Evolutionary conservation across 2,329 filamentous ascomycete genomes (phyloP), one percentile per base, ranked within the genome.

Genomic region (Pestalotiopsis sp.): DNA sequence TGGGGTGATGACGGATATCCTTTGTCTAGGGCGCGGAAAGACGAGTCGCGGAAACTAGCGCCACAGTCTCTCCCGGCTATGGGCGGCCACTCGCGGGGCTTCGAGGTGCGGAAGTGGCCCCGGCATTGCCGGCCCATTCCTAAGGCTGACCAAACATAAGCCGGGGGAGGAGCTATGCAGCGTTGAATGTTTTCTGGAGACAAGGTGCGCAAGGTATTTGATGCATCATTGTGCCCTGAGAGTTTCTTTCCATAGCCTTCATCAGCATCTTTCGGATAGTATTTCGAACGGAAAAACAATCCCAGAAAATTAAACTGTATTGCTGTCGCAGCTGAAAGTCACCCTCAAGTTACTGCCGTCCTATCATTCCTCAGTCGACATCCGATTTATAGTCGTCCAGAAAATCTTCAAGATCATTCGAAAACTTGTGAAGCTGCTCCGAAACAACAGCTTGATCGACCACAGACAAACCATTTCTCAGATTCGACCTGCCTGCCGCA

Each of bases 51-150:
- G 61, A 45, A 64, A 64, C 38, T 49, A 64, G 36, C 56, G 64
- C 64, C 64, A 59, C 64, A 27, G 23, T 38, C n/a, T 12, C 39
- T n/a, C 39, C 13, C 64, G 64, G 64, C 64, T 66, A 66, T 60
- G 64, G 49, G 64, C 64, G 64, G 64, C 64, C 64, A 66, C n/a
- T 66, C 52, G 52, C 64, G 64, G 64, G 56, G 45, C n/a, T 20
- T 56, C 17, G 45, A 14, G 17, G n/a, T 23, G 64, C 64, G 64
- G 64, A 66, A 66, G 20, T 39, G 17, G 27, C 14, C 23, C 64
- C 52, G 31, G 31, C 31, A 36, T 36, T 36, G 31, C 31, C 31
- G 52, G 52, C 56, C 36, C n/a, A 25, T 25, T 52, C 12, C 25
- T 25, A 45, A 64, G 59, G 31, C 61, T 64, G 38, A 23, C 20